Evolutionary conservation across 768 basidiomycete species (phyloP), one percentile per base, ranked within the genome.

Genomic region (Hebeloma cylindrosporum): DNA sequence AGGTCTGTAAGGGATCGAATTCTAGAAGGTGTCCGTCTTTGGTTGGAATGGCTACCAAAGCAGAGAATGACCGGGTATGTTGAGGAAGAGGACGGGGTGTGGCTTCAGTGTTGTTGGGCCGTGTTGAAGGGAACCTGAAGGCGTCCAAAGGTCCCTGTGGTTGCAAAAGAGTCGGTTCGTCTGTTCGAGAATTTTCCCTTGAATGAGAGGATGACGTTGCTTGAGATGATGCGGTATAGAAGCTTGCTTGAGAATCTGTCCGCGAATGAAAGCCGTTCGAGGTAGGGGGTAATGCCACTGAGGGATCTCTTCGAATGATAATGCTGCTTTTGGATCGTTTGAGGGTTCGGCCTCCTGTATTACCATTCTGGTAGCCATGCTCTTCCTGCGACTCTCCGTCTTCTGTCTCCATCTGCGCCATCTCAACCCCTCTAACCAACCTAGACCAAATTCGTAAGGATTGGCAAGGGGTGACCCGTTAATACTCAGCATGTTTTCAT

Each of bases 401-500:
- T 16, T 71, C 71, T 14, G 57, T 59, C 4, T 68, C 66, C 27
- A 60, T 61, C 27, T 68, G 63, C 20, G 58, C 60, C 56, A 63
- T 62, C 47, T 70, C 68, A 25, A 68, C 56, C 2, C 70, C 68
- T 50, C 71, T 70, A 83, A 75, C 82, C 82, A 80, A 28, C 75
- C 69, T 33, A 81, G 59, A 14, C 82, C 83, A 53, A 83, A 78
- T 47, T 81, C 72, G 56, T 83, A 85, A 1, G 88, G 88, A 59
- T 90, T 90, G 13, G 82, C 79, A 13, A 92, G 72, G 0, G 90
- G 90, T 0, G 87, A 89, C 3, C 90, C 90, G 48, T 93, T 92
- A 14, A 85, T 64, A 56, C 88, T 88, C 38, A 91, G 72, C 78
- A 91, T 79, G 56, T 73, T 80, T 63, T 93, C 90, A 56, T 88